These are phyloP conservation scores for Lasiosphaeris hirsuta DNA, from an alignment of 495 filamentous ascomycete genomes.

Conservation along the genomic window DNA sequence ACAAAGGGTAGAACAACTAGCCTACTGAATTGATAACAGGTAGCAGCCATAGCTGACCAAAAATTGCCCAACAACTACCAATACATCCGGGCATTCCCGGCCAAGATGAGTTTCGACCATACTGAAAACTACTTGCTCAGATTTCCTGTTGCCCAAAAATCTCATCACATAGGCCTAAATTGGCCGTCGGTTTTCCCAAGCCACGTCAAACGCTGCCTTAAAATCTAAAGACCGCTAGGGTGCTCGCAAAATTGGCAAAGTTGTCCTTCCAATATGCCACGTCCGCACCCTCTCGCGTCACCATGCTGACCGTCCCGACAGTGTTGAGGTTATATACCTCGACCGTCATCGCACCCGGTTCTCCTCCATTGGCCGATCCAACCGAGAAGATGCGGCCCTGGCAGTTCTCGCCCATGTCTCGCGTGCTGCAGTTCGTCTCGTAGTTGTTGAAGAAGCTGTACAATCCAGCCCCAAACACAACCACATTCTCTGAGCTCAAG, in stretches of 20 bases:
- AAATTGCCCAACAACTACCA: background rate
- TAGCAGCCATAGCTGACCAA: too few relatives aligned
- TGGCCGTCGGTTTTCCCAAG: too few relatives aligned
- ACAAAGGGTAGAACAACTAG: too few relatives aligned
- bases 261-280: conserved; percentile 29
- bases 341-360: conserved; percentile 4
- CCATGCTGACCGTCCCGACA: conserved; percentile 33
- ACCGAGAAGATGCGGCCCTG: conserved; percentile 66
- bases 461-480: conserved; percentile 70
- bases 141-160: background rate
- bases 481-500: conserved; percentile 58
- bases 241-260: conserved; percentile 28
- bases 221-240: conserved; percentile 23
- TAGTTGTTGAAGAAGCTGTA: conserved; percentile 89
- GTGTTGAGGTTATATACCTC: conserved; percentile 33
- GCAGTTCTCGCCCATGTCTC: conserved; percentile 62
- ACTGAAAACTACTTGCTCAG: background rate
- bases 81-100: background rate
- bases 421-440: conserved; percentile 66
- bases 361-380: background rate
- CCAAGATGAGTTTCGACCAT: too few relatives aligned
- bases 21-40: too few relatives aligned
- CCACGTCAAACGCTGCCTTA: background rate
- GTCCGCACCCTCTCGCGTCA: conserved; percentile 21
- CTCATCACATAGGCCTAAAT: background rate